phyloP scores from a whole-genome alignment of 2,329 filamentous ascomycete genomes.

The Stemphylium lycopersici region DNA sequence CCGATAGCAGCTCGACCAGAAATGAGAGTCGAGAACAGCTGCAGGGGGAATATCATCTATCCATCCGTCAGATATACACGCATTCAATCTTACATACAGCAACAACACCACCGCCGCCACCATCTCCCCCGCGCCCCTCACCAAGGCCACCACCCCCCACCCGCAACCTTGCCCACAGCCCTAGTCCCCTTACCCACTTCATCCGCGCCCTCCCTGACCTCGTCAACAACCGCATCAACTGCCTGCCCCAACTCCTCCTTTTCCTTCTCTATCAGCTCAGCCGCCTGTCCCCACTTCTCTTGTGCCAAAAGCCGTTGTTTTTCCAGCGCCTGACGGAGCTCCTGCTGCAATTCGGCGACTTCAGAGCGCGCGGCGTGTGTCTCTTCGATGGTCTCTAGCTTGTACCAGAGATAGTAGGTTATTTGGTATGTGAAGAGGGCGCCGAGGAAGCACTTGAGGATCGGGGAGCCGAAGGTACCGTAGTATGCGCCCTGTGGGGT shows the following conservation, averaged over 20 bases:
- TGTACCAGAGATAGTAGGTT: slow-evolving; percentile 75
- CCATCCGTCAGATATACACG: slow-evolving; percentile 2
- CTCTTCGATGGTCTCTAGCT: slow-evolving; percentile 74
- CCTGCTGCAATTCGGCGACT: slow-evolving; percentile 28
- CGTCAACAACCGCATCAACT: slow-evolving; percentile 18
- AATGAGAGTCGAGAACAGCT: neutral
- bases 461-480: slow-evolving; percentile 73
- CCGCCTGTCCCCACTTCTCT: slow-evolving; percentile 11
- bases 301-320: slow-evolving; percentile 18
- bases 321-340: slow-evolving; percentile 31
- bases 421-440: slow-evolving; percentile 80
- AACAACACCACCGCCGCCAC: too few relatives aligned
- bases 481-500: slow-evolving; percentile 65
- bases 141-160: slow-evolving; percentile 37
- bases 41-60: slow-evolving; percentile 2
- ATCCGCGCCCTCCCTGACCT: slow-evolving; percentile 22
- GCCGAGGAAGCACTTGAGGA: slow-evolving; percentile 75
- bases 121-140: slow-evolving; percentile 7
- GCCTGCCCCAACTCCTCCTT: slow-evolving; percentile 16
- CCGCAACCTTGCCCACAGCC: slow-evolving; percentile 20
- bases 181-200: slow-evolving; percentile 21
- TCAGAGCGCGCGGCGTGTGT: slow-evolving; percentile 57
- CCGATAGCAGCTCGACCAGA: neutral
- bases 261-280: slow-evolving; percentile 16
- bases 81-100: neutral